Evolutionary conservation across 208 protist species (phyloP).

Genomic region (Trypanosoma grayi): DNA sequence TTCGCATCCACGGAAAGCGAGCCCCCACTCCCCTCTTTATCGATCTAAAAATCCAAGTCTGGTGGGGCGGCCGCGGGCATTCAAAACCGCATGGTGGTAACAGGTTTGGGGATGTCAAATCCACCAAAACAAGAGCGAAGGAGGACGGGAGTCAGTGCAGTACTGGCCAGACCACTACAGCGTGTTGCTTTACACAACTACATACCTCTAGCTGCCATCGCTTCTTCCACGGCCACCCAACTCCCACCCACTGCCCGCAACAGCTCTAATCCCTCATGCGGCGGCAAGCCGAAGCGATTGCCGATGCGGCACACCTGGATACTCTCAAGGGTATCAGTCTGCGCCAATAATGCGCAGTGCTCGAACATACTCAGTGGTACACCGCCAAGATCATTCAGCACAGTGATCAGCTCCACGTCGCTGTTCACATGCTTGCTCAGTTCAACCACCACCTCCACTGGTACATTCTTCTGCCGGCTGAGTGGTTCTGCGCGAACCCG

Average conservation of each 20-base stretch:
- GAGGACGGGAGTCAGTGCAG: too few species aligned
- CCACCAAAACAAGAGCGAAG: too few species aligned
- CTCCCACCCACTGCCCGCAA: constrained; percentile 48
- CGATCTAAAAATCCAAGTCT: too few species aligned
- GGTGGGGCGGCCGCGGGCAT: too few species aligned
- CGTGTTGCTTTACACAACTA: too few species aligned
- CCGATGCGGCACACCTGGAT: constrained; percentile 75
- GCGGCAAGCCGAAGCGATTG: constrained; percentile 59
- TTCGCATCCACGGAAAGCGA: too few species aligned
- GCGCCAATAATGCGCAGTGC: constrained; percentile 55
- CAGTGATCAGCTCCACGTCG: constrained; percentile 58
- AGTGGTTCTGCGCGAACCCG: constrained; percentile 40
- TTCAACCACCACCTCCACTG: constrained; percentile 50
- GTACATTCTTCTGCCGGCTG: constrained; percentile 55
- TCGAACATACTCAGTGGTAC: constrained; percentile 66
- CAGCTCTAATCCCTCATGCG: constrained; percentile 43
- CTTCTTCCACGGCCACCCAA: constrained; percentile 56
- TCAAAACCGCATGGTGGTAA: too few species aligned
- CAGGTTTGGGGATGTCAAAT: too few species aligned
- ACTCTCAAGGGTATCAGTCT: constrained; percentile 53
- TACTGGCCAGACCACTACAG: too few species aligned
- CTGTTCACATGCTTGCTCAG: constrained; percentile 40
- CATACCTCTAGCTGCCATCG: constrained; percentile 22
- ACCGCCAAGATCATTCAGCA: constrained; percentile 63
- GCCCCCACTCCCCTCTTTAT: too few species aligned